Evolutionary conservation across 768 basidiomycete genomes (phyloP).

Genomic region (Pleurotus eryngii): DNA sequence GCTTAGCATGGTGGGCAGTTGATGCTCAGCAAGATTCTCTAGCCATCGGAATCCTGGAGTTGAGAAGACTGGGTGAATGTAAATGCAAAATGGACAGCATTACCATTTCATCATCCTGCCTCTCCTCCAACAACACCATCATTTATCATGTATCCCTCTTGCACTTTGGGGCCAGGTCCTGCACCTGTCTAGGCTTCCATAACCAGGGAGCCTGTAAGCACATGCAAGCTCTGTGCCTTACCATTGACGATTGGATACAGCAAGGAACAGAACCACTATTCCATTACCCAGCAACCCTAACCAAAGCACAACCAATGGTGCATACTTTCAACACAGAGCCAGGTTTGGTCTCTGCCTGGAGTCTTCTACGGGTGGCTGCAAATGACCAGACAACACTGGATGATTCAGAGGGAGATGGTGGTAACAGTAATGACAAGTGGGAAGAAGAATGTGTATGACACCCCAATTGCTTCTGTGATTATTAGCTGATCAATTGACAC

Average conservation of each 20-base stretch:
- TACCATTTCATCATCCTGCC: background rate
- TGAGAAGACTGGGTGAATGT: background rate
- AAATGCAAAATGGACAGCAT: background rate
- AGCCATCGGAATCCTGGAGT: background rate
- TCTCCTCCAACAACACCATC: background rate
- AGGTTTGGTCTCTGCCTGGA: background rate
- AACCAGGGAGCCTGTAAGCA: conserved; percentile 16
- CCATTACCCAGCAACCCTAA: background rate
- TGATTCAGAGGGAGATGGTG: background rate
- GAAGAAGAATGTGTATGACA: background rate
- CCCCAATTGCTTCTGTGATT: background rate
- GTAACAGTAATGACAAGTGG: no score
- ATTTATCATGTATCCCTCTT: background rate
- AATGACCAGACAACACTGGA: background rate
- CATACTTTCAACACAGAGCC: background rate
- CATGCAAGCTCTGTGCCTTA: conserved; percentile 5
- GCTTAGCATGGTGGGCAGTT: background rate
- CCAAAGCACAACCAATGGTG: background rate
- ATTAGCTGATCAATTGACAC: background rate
- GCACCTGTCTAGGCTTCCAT: conserved; percentile 11
- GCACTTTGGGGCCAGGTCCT: conserved; percentile 1
- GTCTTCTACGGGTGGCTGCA: background rate
- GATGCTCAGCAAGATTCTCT: background rate
- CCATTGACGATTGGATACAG: background rate
- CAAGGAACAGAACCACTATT: background rate